Evolutionary conservation across 2,329 filamentous ascomycete genomes (phyloP), one percentile per base, ranked within the genome.

Genomic region (Colletotrichum plurivorum): DNA sequence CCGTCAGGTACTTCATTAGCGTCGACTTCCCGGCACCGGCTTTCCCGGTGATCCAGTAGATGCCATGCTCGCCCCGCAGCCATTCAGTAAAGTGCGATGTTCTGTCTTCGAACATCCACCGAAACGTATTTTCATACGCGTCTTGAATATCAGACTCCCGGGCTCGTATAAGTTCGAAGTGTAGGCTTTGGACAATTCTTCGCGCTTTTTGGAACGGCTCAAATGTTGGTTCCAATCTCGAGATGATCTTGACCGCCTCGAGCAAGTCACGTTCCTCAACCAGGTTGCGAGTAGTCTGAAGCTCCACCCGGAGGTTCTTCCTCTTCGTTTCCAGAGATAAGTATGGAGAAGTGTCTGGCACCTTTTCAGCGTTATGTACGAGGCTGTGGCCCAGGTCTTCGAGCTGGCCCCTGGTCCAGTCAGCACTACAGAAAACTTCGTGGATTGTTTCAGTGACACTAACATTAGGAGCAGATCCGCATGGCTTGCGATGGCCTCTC

Each of bases 21-120:
- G 82, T 84, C 0, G 83, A 84, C 62, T 85, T 85, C 7, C 83
- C 84, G 15, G 82, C 81, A n/a, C 83, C 83, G 1, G 83, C 79
- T 54, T 83, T 85, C 1, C 84, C 84, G 25, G 77, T 78, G 18
- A 84, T 78, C 78, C 81, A 83, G 53, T 76, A 79, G 1, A 77
- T 45, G 3, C 71, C 67, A 22, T 67, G n/a, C 2, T 69, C 73
- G 1, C n/a, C 41, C 18, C 69, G 59, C 1, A 79, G 73, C 77
- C 77, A 79, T 62, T 73, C 13, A 12, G 13, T 51, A 25, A 51
- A 51, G 48, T 22, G 9, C 9, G 22, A 12, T 68, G 73, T 18
- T 70, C 74, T 25, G 27, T 54, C 45, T 22, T 69, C 53, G 25
- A 85, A 73, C 2, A 86, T 72, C 84, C 84, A 87, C 66, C 77